Conservation (phyloP, 306 rosid species). For the Nissolia schottii region DNA sequence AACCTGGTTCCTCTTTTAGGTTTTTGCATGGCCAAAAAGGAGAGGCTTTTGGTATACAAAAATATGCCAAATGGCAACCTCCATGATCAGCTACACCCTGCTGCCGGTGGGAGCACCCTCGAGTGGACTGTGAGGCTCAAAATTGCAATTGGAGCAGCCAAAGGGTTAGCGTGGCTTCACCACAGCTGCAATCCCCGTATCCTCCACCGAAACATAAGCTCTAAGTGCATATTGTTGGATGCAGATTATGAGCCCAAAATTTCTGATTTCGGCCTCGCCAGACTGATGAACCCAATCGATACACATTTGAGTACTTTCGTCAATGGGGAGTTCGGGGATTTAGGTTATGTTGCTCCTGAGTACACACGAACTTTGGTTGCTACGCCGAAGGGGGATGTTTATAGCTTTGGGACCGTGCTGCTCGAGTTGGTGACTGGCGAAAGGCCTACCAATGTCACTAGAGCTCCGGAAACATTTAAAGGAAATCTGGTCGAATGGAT, state of each 20-base stretch:
- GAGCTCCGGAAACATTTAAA: constrained; percentile 72
- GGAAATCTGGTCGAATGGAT: constrained; percentile 91
- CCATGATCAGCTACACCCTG: constrained; percentile 64
- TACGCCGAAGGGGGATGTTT: constrained; percentile 89
- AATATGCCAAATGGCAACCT: constrained; percentile 78
- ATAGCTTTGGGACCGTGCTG: constrained; percentile 85
- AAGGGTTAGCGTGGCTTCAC: constrained; percentile 94
- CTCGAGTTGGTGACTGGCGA: constrained; percentile 95
- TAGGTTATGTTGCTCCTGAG: constrained; percentile 96
- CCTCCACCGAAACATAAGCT: constrained; percentile 90
- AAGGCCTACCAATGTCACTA: constrained; percentile 59
- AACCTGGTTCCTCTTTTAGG: constrained; percentile 89
- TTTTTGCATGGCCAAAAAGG: constrained; percentile 79
- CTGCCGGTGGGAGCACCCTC: constrained; percentile 38
- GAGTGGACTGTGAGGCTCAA: constrained; percentile 81
- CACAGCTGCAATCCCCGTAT: constrained; percentile 96
- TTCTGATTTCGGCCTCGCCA: constrained; percentile 92
- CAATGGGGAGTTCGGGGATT: constrained; percentile 90
- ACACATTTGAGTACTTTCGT: constrained; percentile 96
- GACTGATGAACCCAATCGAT: constrained; percentile 92
- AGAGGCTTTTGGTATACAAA: constrained; percentile 79
- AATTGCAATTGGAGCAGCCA: constrained; percentile 87
- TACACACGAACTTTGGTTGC: constrained; percentile 84
- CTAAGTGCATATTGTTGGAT: constrained; percentile 80
- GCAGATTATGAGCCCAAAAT: constrained; percentile 79